Evolutionary conservation across 2,329 filamentous ascomycete species (phyloP), one percentile per base, ranked within the genome.

Genomic region (Capronia coronata): DNA sequence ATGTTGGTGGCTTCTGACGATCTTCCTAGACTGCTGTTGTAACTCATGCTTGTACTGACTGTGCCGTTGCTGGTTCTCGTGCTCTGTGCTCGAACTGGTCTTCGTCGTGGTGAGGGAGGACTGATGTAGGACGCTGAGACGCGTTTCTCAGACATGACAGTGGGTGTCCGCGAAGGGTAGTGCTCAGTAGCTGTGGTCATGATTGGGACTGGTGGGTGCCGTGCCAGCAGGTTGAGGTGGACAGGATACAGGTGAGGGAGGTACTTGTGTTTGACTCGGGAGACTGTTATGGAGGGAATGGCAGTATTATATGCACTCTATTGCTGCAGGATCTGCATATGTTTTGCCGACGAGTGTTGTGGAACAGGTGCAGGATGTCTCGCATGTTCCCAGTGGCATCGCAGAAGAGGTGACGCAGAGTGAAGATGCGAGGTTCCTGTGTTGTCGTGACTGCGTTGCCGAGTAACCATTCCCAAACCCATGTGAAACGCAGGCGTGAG

Each of bases 11-110:
- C 83, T 52, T 86, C 80, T 41, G 86, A 90, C 68, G 90, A 83
- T 64, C 83, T 78, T 62, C 84, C 84, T 43, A 82, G 85, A 45
- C 73, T 75, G 53, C 83, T 84, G 40, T 46, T 51, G 56, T 79
- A 77, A 70, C 86, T 91, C 71, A 83, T 83, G 67, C 82, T 83
- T 59, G 88, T 94, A 77, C 86, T 91, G 68, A 89, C 84, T 56
- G 87, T 94, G 65, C 88, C 88, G 70, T 94, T 87, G 74, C 88
- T 95, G 59, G 86, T 84, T 66, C 87, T 77, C 56, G 78, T 73
- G 47, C 58, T 59, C 50, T 79, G 72, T 43, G 72, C 74, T 61
- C 77, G 72, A 48, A 69, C 68, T 52, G 75, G 75, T 55, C 63
- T 72, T 59, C 71, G 65, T 55, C 64, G 67, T 23, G 71, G 69